Percentiles rank a stretch among this genome's conserved stretches.
These are phyloP conservation scores for Vitis rotundifolia DNA, from an alignment of 164 flowering plant species.

Conservation along the genomic window DNA sequence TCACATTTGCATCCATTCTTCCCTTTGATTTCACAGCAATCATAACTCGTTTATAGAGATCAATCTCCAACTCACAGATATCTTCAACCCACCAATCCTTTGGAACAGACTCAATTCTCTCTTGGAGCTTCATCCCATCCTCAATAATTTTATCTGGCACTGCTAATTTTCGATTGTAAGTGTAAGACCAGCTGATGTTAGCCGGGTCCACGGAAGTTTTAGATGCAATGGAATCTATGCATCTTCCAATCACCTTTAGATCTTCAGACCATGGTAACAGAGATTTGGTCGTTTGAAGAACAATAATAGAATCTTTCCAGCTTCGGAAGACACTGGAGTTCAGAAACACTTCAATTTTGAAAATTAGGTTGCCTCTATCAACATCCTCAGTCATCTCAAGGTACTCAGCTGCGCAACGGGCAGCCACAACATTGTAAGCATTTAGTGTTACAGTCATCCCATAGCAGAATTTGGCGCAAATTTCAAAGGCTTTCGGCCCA, in stretches of 20 bases:
- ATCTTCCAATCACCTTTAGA: slow-evolving; percentile 77
- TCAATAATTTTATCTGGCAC: slow-evolving; percentile 35
- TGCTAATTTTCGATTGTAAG: slow-evolving; percentile 62
- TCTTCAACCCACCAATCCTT: slow-evolving; percentile 97
- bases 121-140: slow-evolving; percentile 27
- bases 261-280: slow-evolving; percentile 82
- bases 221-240: slow-evolving; percentile 84
- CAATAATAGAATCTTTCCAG: slow-evolving; percentile 94
- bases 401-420: slow-evolving; percentile 77
- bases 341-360: slow-evolving; percentile 83
- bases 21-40: slow-evolving; percentile 76
- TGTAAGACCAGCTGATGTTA: slow-evolving; percentile 74
- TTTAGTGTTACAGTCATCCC: slow-evolving; percentile 89
- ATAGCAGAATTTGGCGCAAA: slow-evolving; percentile 91
- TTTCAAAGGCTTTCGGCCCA: slow-evolving; percentile 83
- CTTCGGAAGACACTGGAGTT: slow-evolving; percentile 75
- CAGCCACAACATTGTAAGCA: slow-evolving; percentile 87
- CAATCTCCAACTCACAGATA: slow-evolving; percentile 82
- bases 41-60: slow-evolving; percentile 73
- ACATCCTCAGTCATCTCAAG: slow-evolving; percentile 80
- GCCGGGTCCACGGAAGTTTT: slow-evolving; percentile 81
- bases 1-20: slow-evolving; percentile 65
- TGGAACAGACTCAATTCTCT: slow-evolving; percentile 51
- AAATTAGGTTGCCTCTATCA: slow-evolving; percentile 73
- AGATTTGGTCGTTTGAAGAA: slow-evolving; percentile 72